Base-by-base conservation (phyloP, 768 basidiomycete genomes). In the Floccularia luteovirens region DNA sequence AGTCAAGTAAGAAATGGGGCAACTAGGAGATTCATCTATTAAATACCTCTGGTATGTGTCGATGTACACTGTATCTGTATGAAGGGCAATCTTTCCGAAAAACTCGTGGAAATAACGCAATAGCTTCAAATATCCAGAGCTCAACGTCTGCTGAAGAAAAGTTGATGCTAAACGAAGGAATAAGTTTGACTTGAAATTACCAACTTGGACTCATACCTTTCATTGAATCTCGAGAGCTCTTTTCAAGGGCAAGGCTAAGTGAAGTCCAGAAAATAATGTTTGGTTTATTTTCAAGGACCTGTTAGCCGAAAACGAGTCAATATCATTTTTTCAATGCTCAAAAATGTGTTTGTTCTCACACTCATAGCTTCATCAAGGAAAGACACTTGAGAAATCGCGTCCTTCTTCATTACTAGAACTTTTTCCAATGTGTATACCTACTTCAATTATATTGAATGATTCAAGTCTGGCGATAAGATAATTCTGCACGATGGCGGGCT, bases 351-450 rank as follows among this genome's bases (percentile, higher is more conserved):
- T 4, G 17, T 20, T 32, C 36, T 30, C 25, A 90, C 90, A 67
- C 91, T 88, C 85, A 97, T 86, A 0, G 86, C 90, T 56, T 93
- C 92, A 38, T 96, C 93, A 20, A 98, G 62, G 61, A 98, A 98
- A 2, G 84, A 64, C 0, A 72, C 62, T 43, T 89, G 83, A 0
- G 87, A 81, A 24, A 73, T 64, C 0, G 82, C 67, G 54, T 98
- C 93, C 57, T 77, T 84, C 67, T 97, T 97, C 52, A 94, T 59
- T 51, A 75, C 79, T 24, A 98, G 66, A 2, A 98, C 94, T 53
- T 91, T 96, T 61, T 98, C 94, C 4, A 99, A 74, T 1, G 85
- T 86, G 58, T 98, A 94, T 4, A 98, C 90, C 90, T 92, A 48
- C 21, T 48, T 20, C 28, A 27, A 13, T 33, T 12, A 37, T 30